phyloP scores from a whole-genome alignment of 768 basidiomycete species.

The Mrakia frigida region DNA sequence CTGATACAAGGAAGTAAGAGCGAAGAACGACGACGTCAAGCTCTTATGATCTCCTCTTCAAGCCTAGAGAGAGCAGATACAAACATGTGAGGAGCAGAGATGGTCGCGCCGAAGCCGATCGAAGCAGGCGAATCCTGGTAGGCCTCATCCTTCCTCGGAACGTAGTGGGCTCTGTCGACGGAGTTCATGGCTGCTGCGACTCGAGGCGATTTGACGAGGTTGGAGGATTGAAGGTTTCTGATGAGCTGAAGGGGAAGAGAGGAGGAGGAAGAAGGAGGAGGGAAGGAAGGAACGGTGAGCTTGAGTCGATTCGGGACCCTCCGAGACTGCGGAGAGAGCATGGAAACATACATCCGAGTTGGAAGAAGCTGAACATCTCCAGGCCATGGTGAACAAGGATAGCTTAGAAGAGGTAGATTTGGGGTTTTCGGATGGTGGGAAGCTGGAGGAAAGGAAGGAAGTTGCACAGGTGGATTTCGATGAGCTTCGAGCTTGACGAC shows the following conservation, averaged over 20 bases:
- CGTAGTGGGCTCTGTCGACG: conserved; percentile 68
- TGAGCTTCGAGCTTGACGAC: too few relatives aligned
- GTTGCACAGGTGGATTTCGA: too few relatives aligned
- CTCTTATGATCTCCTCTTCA: neutral
- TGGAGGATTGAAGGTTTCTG: conserved; percentile 55
- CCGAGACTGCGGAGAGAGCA: too few relatives aligned
- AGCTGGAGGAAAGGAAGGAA: neutral
- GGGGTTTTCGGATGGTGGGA: neutral
- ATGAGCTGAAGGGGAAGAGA: conserved; percentile 50
- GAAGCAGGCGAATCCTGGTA: conserved; percentile 78
- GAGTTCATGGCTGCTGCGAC: conserved; percentile 58
- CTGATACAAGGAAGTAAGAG: neutral
- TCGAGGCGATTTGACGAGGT: conserved; percentile 52
- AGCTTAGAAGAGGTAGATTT: neutral
- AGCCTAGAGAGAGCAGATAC: conserved; percentile 15
- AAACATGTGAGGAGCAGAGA: conserved; percentile 96
- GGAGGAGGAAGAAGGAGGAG: too few relatives aligned
- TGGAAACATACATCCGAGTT: neutral
- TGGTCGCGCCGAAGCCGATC: conserved; percentile 82
- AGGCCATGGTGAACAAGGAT: neutral
- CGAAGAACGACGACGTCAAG: neutral
- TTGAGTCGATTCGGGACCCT: too few relatives aligned
- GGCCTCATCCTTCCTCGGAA: conserved; percentile 51
- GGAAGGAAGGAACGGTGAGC: too few relatives aligned
- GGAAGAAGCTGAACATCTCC: neutral